phyloP scores from a whole-genome alignment of 75 land plant genomes.

The Pinus albicaulis region DNA sequence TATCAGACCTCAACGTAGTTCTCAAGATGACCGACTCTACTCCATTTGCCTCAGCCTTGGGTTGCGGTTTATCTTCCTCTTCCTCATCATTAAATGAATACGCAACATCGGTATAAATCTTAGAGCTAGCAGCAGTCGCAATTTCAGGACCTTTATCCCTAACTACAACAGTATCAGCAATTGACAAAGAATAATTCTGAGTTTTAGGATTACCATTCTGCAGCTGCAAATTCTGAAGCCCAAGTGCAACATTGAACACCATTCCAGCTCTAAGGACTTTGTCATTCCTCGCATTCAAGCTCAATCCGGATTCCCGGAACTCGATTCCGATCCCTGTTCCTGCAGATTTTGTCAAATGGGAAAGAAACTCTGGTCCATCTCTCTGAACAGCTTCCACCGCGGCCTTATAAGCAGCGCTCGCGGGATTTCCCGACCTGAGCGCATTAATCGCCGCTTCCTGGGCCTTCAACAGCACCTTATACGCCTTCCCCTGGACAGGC shows the following conservation, averaged over 20 bases:
- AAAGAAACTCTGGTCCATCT: conserved; percentile 66
- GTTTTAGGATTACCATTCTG: conserved; percentile 50
- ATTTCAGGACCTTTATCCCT: conserved; percentile 41
- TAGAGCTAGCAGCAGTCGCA: conserved; percentile 43
- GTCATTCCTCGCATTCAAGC: conserved; percentile 63
- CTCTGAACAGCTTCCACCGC: conserved; percentile 63
- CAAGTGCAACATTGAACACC: conserved; percentile 84
- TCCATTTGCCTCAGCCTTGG: conserved; percentile 38
- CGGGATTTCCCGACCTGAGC: conserved; percentile 61
- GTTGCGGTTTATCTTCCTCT: conserved; percentile 37
- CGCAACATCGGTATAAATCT: conserved; percentile 61
- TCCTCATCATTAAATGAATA: conserved; percentile 72
- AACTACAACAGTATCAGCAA: conserved; percentile 74
- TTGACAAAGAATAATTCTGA: conserved; percentile 34
- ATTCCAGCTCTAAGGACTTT: conserved; percentile 63
- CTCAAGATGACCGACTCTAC: conserved; percentile 28
- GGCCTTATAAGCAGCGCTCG: conserved; percentile 60
- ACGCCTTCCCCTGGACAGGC: conserved; percentile 74
- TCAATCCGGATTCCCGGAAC: conserved; percentile 84
- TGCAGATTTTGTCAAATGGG: conserved; percentile 71
- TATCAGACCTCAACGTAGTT: conserved; percentile 80
- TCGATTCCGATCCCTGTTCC: conserved; percentile 94
- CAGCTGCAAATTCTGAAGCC: conserved; percentile 61
- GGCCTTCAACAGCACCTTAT: conserved; percentile 80
- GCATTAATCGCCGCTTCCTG: conserved; percentile 78